Conservation (phyloP, 495 filamentous ascomycete species). For the Margaritispora aquatica region DNA sequence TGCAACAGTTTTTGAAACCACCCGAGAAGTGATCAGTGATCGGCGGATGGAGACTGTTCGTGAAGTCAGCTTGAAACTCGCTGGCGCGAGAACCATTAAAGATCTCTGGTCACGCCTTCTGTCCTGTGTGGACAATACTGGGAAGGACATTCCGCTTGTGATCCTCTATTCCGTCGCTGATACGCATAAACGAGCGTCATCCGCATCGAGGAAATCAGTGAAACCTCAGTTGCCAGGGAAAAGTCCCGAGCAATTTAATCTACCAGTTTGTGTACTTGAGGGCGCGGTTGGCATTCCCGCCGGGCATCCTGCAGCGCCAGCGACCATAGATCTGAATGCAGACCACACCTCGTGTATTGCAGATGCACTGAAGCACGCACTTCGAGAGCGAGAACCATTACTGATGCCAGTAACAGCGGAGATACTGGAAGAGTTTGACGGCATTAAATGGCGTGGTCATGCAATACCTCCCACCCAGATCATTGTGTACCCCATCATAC, state of each 20-base stretch:
- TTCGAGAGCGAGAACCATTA: conserved; percentile 47
- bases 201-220: conserved; percentile 33
- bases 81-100: conserved; percentile 54
- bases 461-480: conserved; percentile 51
- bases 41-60: conserved; percentile 55
- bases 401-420: conserved; percentile 49
- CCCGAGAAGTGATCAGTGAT: conserved; percentile 53
- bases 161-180: conserved; percentile 49
- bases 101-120: conserved; percentile 51
- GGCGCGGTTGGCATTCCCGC: conserved; percentile 54
- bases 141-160: conserved; percentile 53
- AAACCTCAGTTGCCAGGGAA: not conserved
- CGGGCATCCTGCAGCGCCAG: conserved; percentile 44
- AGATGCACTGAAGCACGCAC: conserved; percentile 56
- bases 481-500: conserved; percentile 61
- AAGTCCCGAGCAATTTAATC: not conserved
- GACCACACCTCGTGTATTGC: conserved; percentile 39
- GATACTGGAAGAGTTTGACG: conserved; percentile 45
- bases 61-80: conserved; percentile 57
- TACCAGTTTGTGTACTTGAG: conserved; percentile 34
- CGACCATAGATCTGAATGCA: conserved; percentile 48
- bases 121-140: conserved; percentile 48
- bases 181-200: not conserved
- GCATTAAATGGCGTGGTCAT: conserved; percentile 55
- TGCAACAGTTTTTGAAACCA: conserved; percentile 61